A percentile compares a stretch with the other conserved stretches of the same genome.
These are phyloP conservation scores for Physcomitrellopsis africana DNA, from an alignment of 225 moss, liverwort and hornwort species.

Conservation along the genomic window DNA sequence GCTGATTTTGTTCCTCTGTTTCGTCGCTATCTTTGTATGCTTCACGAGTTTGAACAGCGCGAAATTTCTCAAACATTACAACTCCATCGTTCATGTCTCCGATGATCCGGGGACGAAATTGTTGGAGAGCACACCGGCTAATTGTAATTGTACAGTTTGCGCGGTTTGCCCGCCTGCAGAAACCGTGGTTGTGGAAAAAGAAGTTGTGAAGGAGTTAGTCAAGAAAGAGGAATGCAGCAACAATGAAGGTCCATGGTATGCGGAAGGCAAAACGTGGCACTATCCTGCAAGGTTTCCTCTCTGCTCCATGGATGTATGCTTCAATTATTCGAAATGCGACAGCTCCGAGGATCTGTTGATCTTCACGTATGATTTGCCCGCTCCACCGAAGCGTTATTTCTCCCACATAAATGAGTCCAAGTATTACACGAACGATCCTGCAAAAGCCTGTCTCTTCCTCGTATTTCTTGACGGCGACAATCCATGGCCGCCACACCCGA, in stretches of 20 bases:
- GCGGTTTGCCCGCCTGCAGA: conserved; percentile 7
- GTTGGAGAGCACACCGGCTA: background rate
- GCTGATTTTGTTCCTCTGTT: conserved; percentile 27
- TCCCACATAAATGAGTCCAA: conserved; percentile 49
- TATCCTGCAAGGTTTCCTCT: conserved; percentile 58
- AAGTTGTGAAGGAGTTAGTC: conserved; percentile 29
- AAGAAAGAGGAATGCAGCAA: conserved; percentile 30
- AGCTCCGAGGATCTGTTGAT: conserved; percentile 55
- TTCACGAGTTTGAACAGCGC: conserved; percentile 26
- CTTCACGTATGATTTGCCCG: conserved; percentile 55
- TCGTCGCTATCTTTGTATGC: conserved; percentile 19
- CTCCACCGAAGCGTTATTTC: conserved; percentile 59
- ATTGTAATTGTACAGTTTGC: conserved; percentile 28
- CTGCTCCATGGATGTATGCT: conserved; percentile 75
- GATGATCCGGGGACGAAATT: background rate
- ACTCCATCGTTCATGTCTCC: background rate
- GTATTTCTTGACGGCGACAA: conserved; percentile 36
- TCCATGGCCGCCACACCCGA: conserved; percentile 38
- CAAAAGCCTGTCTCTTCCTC: conserved; percentile 42
- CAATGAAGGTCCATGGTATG: conserved; percentile 48
- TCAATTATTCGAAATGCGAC: conserved; percentile 65
- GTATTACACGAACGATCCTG: conserved; percentile 39
- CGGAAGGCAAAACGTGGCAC: conserved; percentile 64
- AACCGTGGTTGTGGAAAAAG: conserved; percentile 26
- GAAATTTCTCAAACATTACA: conserved; percentile 23